Evolutionary conservation across 306 rosid genomes (phyloP).

Genomic region (Sindora glabra): DNA sequence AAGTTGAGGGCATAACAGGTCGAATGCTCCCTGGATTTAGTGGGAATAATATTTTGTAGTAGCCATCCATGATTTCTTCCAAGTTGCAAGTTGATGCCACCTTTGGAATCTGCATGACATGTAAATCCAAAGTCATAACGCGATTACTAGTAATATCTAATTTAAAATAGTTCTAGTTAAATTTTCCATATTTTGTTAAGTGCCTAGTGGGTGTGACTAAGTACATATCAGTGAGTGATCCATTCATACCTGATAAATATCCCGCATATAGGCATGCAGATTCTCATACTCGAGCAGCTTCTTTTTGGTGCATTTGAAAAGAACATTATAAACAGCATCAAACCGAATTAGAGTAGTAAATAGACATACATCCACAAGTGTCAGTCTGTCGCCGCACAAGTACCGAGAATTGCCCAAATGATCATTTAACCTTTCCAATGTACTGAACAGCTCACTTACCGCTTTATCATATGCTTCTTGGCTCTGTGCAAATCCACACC

Average conservation of each 20-base stretch:
- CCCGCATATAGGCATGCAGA: conserved; percentile 68
- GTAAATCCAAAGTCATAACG: too few species aligned
- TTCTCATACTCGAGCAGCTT: conserved; percentile 60
- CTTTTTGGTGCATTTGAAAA: conserved; percentile 83
- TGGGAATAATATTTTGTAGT: conserved; percentile 71
- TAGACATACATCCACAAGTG: conserved; percentile 64
- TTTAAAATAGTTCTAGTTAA: too few species aligned
- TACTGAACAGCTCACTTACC: conserved; percentile 48
- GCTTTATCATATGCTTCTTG: conserved; percentile 77
- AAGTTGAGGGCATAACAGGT: conserved; percentile 55
- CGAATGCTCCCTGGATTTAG: conserved; percentile 80
- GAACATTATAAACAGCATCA: conserved; percentile 57
- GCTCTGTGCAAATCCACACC: conserved; percentile 95
- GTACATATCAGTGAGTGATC: too few species aligned
- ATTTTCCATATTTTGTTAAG: too few species aligned
- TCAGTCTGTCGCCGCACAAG: conserved; percentile 53
- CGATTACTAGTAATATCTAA: too few species aligned
- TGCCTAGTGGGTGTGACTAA: too few species aligned
- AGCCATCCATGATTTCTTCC: conserved; percentile 70
- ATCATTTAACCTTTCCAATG: conserved; percentile 52
- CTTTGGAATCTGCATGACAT: conserved; percentile 55
- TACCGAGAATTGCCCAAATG: conserved; percentile 49
- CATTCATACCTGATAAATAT: conserved; percentile 75
- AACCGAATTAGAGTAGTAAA: conserved; percentile 77
- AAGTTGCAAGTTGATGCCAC: conserved; percentile 80